Conservation (phyloP, 176 grass and related monocot species). For the Carex scoparia region DNA sequence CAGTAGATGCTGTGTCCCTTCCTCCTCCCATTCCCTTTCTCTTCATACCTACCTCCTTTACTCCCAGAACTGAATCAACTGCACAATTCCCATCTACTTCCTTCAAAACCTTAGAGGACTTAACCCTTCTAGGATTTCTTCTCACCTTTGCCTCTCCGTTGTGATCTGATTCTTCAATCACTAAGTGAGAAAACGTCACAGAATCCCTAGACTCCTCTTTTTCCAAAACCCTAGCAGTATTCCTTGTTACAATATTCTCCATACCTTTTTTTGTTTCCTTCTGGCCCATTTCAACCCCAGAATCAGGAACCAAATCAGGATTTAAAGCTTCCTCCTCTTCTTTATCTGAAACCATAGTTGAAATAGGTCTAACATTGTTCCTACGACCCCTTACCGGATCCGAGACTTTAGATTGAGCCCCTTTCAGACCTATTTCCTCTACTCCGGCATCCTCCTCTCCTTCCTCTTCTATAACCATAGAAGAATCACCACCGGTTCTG, state of each 20-base stretch:
- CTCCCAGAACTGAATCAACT: background rate
- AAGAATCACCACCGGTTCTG: conserved; percentile 6
- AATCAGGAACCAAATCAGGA: background rate
- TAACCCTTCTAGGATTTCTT: conserved; percentile 16
- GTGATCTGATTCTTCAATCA: background rate
- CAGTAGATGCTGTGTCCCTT: conserved; percentile 1
- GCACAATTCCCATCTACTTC: conserved; percentile 15
- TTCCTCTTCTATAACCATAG: background rate
- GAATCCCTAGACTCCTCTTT: background rate
- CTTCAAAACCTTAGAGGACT: conserved; percentile 20
- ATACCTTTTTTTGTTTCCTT: background rate
- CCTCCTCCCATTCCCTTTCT: background rate
- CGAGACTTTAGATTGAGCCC: background rate
- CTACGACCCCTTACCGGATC: background rate
- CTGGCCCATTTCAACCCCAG: conserved; percentile 2
- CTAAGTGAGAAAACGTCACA: background rate
- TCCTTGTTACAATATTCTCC: background rate
- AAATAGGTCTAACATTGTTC: background rate
- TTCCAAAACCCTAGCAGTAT: background rate
- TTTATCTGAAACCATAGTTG: background rate
- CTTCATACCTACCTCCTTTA: background rate
- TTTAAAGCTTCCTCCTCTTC: background rate
- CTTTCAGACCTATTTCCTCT: background rate
- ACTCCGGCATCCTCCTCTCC: background rate
- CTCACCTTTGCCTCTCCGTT: background rate